Base-by-base conservation (phyloP, 352 stramenopile species). In the Phytophthora kernoviae region DNA sequence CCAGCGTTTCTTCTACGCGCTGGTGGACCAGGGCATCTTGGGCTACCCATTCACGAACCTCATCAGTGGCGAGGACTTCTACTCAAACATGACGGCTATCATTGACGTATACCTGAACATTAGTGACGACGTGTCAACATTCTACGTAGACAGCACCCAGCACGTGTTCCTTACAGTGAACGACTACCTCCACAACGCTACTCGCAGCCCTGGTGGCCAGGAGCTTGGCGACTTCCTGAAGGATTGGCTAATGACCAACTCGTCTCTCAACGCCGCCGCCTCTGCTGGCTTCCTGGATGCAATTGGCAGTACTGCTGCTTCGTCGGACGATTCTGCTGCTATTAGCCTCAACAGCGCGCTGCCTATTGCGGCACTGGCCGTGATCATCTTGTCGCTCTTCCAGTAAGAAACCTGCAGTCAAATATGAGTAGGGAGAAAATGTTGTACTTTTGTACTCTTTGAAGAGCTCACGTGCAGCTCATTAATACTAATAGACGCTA, bases 1-100 rank as follows among this genome's bases (percentile, higher is more conserved):
- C 8, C 81, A 91, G 63, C 81, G 81, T 22, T 75, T 78, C 55
- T 91, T 89, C 47, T 91, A 88, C 58, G 61, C 87, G 50, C 54
- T 89, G 24, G 69, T 87, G 39, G 39, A 69, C 18, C 34, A 88
- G 18, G 79, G 79, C 5, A 75, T 91, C 43, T 44, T 81, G 15
- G 56, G 47, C 34, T 91, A 76, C 55, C 81, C 77, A 17, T 88
- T 89, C 65, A 58, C 36, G 4, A 47, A 84, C 44, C 58, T 81
- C 33, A 86, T 91, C 60, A 77, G 57, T 32, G 63, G 57, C 18
- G 63, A 77, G 8, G 67, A 83, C 65, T 91, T 89, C 48, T 91
- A 73, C 68, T 64, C 63, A 14, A 77, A 79, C 49, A 77, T 83
- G 73, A 72, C 68, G 32, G 62, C 68, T 2, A 83, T 86, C 62